Evolutionary conservation across 1,284 basidiomycete species (phyloP).

Genomic region (Earliella scabrosa): DNA sequence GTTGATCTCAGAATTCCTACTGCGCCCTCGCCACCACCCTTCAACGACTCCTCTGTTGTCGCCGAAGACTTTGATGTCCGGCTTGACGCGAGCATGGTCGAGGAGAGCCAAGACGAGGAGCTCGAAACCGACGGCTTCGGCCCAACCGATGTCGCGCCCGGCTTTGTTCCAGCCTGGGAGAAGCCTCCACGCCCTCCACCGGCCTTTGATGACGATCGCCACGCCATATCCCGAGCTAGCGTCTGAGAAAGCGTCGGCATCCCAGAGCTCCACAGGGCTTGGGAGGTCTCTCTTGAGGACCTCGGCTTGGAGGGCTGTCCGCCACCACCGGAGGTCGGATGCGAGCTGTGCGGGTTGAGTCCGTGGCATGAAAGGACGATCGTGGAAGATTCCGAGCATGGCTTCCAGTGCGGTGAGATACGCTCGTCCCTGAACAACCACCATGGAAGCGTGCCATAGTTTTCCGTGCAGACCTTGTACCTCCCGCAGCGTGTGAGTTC

Average conservation of each 20-base stretch:
- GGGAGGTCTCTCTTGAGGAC: conserved; percentile 32
- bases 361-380: conserved; percentile 33
- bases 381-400: conserved; percentile 22
- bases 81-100: background rate
- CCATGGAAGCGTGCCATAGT: conserved; percentile 29
- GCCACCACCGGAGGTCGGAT: conserved; percentile 46
- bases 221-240: conserved; percentile 46
- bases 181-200: conserved; percentile 42
- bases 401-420: conserved; percentile 47
- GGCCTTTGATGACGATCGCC: conserved; percentile 37
- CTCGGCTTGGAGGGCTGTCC: conserved; percentile 10
- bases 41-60: conserved; percentile 36
- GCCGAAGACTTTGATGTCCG: conserved; percentile 23
- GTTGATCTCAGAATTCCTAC: conserved; percentile 27
- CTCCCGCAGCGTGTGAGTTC: conserved; percentile 15
- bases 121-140: conserved; percentile 40
- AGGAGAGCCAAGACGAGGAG: conserved; percentile 36
- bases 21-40: conserved; percentile 30
- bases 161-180: conserved; percentile 37
- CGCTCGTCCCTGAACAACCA: conserved; percentile 50
- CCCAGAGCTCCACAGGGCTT: conserved; percentile 28
- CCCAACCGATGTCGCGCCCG: conserved; percentile 29
- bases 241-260: conserved; percentile 44
- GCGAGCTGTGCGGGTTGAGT: conserved; percentile 22
- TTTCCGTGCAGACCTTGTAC: conserved; percentile 30